Evolutionary conservation across 2,329 filamentous ascomycete genomes (phyloP), one percentile per base, ranked within the genome.

Genomic region (Calonectria pauciramosa): DNA sequence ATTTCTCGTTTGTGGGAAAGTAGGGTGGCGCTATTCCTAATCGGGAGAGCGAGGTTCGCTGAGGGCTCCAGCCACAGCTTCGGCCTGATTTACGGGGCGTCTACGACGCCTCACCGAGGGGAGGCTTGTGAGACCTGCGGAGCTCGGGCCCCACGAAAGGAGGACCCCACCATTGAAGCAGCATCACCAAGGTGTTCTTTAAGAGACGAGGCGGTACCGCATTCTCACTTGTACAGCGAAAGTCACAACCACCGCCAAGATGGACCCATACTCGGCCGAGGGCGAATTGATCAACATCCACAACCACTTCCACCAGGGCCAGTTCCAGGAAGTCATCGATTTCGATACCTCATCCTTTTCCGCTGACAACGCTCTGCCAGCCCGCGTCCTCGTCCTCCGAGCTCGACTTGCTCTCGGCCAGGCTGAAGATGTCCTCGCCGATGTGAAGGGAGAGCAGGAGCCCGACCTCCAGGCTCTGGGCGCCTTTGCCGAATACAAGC

Each of bases 311-410:
- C 90, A 93, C 85, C 91, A 93, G 85, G 96, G 95, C 83, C 96
- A 98, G 89, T 98, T 95, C 90, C 91, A 95, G 83, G 90, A 93
- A 83, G 96, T 97, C 77, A 86, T 97, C 86, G 94, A 97, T 87
- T 98, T 96, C 87, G 94, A 97, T 86, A 94, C 93, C 54, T 92
- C 94, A 8, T 89, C 93, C 74, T 94, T 99, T 82, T 97, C 95
- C 56, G 80, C 93, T 77, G 92, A 94, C 81, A 98, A 98, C 87
- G 89, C 90, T 60, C 89, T 96, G 18, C 92, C 95, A 52, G 94
- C 95, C 51, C 93, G 93, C 73, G 88, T 98, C 56, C 91, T 99
- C 71, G 90, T 94, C 83, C 92, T 96, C 77, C 95, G 97, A 83
- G 93, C 96, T 54, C 94, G 93, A 83, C 92, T 98, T 82, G 96